Evolutionary conservation across 345 rosid species (phyloP).

Genomic region (Lagerstroemia speciosa): DNA sequence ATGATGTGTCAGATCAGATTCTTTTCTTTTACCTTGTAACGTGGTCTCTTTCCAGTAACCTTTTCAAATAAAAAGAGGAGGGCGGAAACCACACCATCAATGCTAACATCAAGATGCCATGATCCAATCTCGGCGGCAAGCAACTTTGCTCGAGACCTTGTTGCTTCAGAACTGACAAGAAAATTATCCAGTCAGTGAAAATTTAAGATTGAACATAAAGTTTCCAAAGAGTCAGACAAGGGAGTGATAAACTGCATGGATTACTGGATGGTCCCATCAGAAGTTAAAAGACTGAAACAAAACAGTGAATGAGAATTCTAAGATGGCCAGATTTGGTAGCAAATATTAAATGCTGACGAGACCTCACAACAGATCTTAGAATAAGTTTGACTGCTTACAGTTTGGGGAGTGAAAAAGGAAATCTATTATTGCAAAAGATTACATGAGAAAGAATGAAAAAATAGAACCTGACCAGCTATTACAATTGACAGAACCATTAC

Average conservation of each 20-base stretch:
- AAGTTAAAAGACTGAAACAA: not conserved
- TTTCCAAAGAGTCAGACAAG: not conserved
- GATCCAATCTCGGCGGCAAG: conserved; percentile 89
- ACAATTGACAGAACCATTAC: not conserved
- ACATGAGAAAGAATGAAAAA: not conserved
- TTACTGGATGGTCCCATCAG: not conserved
- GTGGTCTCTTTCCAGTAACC: conserved; percentile 74
- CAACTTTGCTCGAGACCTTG: conserved; percentile 63
- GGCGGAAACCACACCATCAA: conserved; percentile 81
- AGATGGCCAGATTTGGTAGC: not conserved
- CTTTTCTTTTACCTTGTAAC: conserved; percentile 51
- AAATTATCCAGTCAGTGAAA: conserved; percentile 1
- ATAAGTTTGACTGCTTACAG: not conserved
- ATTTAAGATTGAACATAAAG: too few species aligned
- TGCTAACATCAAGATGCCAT: conserved; percentile 83
- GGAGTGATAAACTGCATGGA: not conserved
- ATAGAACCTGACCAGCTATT: not conserved
- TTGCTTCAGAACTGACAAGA: conserved; percentile 57
- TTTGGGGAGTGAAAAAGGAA: not conserved
- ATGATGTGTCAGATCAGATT: not conserved
- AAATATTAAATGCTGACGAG: not conserved
- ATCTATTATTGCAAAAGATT: not conserved
- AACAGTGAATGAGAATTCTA: not conserved
- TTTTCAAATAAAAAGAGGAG: conserved; percentile 68
- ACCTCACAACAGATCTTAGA: not conserved